Conservation (phyloP, 1,139 yeast genomes). For the Pichia cactophila region DNA sequence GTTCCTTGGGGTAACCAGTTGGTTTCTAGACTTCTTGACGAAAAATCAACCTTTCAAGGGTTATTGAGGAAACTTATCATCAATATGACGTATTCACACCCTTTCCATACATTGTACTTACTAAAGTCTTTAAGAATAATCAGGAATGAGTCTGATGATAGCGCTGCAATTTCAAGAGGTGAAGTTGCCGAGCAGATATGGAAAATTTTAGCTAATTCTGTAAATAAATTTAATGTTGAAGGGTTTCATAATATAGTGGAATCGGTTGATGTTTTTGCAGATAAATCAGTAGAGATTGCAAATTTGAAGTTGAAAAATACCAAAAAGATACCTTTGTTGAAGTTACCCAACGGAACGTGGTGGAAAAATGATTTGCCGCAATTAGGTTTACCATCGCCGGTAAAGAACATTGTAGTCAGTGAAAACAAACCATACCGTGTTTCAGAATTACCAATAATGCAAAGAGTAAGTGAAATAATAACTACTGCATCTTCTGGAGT, state of each 20-base stretch:
- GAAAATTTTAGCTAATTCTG: constrained; percentile 22
- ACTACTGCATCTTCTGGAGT: constrained; percentile 71
- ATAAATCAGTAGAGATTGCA: constrained; percentile 46
- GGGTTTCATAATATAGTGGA: constrained; percentile 25
- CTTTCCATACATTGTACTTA: constrained; percentile 69
- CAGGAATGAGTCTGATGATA: constrained; percentile 28
- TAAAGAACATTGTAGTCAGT: constrained; percentile 40
- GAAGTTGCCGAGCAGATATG: constrained; percentile 46
- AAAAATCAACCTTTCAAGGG: constrained; percentile 45
- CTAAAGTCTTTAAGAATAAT: constrained; percentile 49
- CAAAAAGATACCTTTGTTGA: constrained; percentile 18
- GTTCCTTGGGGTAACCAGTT: constrained; percentile 82
- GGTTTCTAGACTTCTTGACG: constrained; percentile 58
- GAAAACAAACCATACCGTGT: constrained; percentile 36
- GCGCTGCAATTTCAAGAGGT: constrained; percentile 40
- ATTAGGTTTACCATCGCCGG: constrained; percentile 60
- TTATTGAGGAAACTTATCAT: constrained; percentile 44
- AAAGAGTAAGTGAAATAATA: constrained; percentile 37
- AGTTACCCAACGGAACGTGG: constrained; percentile 36
- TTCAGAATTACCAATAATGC: constrained; percentile 40
- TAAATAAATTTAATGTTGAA: constrained; percentile 10
- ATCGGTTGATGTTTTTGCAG: constrained; percentile 44
- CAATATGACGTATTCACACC: constrained; percentile 53
- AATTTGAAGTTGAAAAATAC: constrained; percentile 34
- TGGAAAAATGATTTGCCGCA: constrained; percentile 49